Evolutionary conservation across 2,329 filamentous ascomycete genomes (phyloP), one percentile per base, ranked within the genome.

Genomic region (Pseudogymnoascus sp.): DNA sequence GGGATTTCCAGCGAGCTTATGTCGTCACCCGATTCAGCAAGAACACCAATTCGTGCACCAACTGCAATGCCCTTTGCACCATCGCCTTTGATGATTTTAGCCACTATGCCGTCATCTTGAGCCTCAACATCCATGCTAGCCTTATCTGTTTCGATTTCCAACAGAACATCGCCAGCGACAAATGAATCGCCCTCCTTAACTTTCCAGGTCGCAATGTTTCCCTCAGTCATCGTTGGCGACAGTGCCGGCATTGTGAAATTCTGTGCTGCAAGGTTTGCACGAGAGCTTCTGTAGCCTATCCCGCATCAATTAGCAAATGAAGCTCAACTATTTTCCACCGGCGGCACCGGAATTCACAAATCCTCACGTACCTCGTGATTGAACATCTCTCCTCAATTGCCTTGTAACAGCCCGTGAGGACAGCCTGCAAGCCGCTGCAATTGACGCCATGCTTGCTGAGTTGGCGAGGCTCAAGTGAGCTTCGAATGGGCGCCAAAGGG

Each of bases 131-230:
- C 92, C 91, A 96, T 96, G 63, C 90, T 90, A 63, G 91, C 91
- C 81, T 96, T 96, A 77, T 96, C 91, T 64, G 91, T 96, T 79
- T 96, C 91, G 74, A 96, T 94, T 77, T 96, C 91, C 65, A 96
- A 85, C 61, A 96, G 82, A 33, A 96, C 90, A 75, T 96, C 91
- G 69, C 91, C 91, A 64, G 91, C 89, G 60, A 84, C 80, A 76
- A 91, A 96, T 61, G 84, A 82, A 69, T 94, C 90, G 73, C 91
- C 91, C 78, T 95, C 91, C 76, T 93, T 93, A 71, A 95, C 83
- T 75, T 86, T 89, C 91, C 91, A 96, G 66, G 77, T 84, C 59
- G 89, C 84, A 72, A 96, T 95, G 76, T 91, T 94, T 66, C 91
- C 91, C 77, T 96, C 91, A 66, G 91, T 96, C 91, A 96, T 96